These are phyloP conservation scores for Daedalea quercina DNA, from an alignment of 768 basidiomycete species.

Conservation along the genomic window DNA sequence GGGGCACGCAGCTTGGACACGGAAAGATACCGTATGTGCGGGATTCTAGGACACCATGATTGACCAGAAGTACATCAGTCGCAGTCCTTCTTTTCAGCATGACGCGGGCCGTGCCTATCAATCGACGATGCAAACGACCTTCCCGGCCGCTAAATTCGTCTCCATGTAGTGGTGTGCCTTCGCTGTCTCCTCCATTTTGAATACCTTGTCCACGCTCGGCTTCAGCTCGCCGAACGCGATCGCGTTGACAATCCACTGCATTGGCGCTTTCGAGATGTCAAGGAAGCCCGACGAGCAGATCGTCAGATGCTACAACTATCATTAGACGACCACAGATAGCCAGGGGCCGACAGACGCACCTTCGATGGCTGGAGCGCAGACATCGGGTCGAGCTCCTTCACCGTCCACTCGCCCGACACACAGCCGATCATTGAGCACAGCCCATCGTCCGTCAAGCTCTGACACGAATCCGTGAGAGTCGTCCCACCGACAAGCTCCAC, in stretches of 20 bases:
- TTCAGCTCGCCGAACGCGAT: constrained; percentile 1
- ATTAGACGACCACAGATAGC: neutral
- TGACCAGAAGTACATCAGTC: no score
- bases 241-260: constrained; percentile 3
- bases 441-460: neutral
- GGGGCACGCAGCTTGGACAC: no score
- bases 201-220: neutral
- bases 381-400: constrained; percentile 3
- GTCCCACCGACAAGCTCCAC: constrained; percentile 1
- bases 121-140: constrained; percentile 3
- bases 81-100: no score
- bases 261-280: constrained; percentile 1
- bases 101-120: no score
- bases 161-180: constrained; percentile 2
- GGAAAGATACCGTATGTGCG: no score
- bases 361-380: neutral
- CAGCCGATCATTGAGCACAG: constrained; percentile 1
- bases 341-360: neutral
- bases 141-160: neutral
- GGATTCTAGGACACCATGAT: no score
- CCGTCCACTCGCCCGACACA: constrained; percentile 3
- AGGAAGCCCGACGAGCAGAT: neutral
- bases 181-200: constrained; percentile 4
- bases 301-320: neutral
- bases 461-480: neutral